Conservation (phyloP, 2,329 filamentous ascomycete species). For the Hypoxylon sp. region DNA sequence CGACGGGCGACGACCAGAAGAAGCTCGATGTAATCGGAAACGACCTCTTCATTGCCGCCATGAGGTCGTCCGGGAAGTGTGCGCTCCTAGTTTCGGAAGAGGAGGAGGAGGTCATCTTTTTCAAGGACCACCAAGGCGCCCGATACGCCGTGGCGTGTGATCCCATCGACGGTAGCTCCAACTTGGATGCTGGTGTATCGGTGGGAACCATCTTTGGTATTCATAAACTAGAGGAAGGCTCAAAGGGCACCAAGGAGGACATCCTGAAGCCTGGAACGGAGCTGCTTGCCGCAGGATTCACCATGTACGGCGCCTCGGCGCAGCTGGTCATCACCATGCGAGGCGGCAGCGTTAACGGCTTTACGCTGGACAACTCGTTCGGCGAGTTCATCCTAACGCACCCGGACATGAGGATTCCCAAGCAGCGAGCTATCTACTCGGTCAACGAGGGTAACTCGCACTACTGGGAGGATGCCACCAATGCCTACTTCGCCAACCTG, state of each 20-base stretch:
- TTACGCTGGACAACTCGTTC: slow-evolving; percentile 94
- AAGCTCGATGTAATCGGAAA: slow-evolving; percentile 99
- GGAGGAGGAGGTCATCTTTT: slow-evolving; percentile 91
- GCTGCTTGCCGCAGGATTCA: slow-evolving; percentile 95
- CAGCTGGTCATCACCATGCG: slow-evolving; percentile 98
- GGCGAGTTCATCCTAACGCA: slow-evolving; percentile 99
- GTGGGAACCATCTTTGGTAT: slow-evolving; percentile 97
- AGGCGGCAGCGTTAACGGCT: slow-evolving; percentile 90
- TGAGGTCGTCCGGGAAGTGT: slow-evolving; percentile 91
- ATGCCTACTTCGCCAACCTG: slow-evolving; percentile 86
- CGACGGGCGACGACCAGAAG: slow-evolving; percentile 97
- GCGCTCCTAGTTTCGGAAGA: slow-evolving; percentile 96
- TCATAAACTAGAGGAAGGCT: slow-evolving; percentile 84
- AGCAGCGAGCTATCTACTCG: slow-evolving; percentile 86
- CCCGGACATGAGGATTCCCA: slow-evolving; percentile 89
- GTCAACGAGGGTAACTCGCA: slow-evolving; percentile 98
- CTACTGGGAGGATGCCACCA: slow-evolving; percentile 92
- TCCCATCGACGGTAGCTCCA: slow-evolving; percentile 96
- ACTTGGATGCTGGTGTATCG: slow-evolving; percentile 95
- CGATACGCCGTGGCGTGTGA: slow-evolving; percentile 97
- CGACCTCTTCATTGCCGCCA: slow-evolving; percentile 94
- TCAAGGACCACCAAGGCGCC: slow-evolving; percentile 76
- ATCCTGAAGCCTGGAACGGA: slow-evolving; percentile 89
- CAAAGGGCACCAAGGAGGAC: slow-evolving; percentile 80
- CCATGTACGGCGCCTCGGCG: slow-evolving; percentile 98